Evolutionary conservation across 148 eudicot species (phyloP).

Genomic region (Silene latifolia): DNA sequence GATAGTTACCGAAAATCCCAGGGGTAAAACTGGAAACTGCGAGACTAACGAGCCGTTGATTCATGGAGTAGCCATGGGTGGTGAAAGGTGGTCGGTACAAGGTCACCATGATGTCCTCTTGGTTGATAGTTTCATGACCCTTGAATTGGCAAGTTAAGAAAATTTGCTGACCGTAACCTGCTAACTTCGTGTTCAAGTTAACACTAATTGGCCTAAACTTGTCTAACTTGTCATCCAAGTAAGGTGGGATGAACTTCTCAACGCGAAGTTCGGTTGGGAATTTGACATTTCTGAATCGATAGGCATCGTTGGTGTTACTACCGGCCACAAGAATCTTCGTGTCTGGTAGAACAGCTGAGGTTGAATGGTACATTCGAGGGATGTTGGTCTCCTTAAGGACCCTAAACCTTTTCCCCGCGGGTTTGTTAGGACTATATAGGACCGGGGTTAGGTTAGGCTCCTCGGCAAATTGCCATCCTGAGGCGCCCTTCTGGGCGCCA

Average conservation of each 20-base stretch:
- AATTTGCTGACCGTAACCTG: constrained; percentile 35
- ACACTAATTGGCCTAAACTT: constrained; percentile 21
- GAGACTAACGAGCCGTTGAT: constrained; percentile 56
- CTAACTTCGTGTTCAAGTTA: background rate
- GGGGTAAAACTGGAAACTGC: constrained; percentile 3
- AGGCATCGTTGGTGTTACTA: constrained; percentile 50
- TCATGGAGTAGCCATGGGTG: constrained; percentile 83
- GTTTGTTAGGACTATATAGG: constrained; percentile 43
- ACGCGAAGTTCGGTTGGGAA: constrained; percentile 62
- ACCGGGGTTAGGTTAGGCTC: constrained; percentile 50
- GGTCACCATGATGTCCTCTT: constrained; percentile 42
- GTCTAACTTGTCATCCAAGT: constrained; percentile 37
- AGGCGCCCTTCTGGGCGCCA: constrained; percentile 63
- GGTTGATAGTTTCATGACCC: background rate
- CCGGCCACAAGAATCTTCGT: constrained; percentile 69
- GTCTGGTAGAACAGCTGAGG: constrained; percentile 49
- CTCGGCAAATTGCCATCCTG: constrained; percentile 61
- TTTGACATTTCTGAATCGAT: constrained; percentile 23
- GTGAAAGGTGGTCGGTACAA: constrained; percentile 75
- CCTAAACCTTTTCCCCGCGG: constrained; percentile 42
- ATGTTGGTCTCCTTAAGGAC: constrained; percentile 29
- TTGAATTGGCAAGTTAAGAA: constrained; percentile 15
- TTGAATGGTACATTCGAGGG: constrained; percentile 76
- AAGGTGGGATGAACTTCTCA: constrained; percentile 74
- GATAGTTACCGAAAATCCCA: background rate